These are phyloP conservation scores for Cercospora brassicicola DNA, from an alignment of 2,329 filamentous ascomycete genomes.

Conservation along the genomic window DNA sequence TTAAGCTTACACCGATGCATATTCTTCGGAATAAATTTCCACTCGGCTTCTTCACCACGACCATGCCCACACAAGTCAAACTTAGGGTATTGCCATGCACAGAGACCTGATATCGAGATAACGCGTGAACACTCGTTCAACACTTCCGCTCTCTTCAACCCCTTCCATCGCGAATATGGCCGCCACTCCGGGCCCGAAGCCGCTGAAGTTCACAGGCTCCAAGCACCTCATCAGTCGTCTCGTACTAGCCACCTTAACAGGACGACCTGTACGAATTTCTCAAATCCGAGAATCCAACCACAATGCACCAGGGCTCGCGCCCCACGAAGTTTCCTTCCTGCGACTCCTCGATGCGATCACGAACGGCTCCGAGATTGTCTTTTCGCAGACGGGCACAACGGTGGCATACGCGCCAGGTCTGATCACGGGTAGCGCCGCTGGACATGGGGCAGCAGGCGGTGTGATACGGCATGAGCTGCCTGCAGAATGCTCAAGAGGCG, in stretches of 20 bases:
- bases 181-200: slow-evolving; percentile 30
- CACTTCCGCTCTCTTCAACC: background rate
- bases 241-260: slow-evolving; percentile 86
- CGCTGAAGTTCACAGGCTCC: slow-evolving; percentile 70
- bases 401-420: slow-evolving; percentile 89
- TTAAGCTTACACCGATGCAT: slow-evolving; percentile 4
- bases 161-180: slow-evolving; percentile 27
- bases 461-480: slow-evolving; percentile 80
- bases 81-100: background rate
- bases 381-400: slow-evolving; percentile 92
- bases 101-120: background rate
- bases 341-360: slow-evolving; percentile 92
- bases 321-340: slow-evolving; percentile 92
- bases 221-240: slow-evolving; percentile 80
- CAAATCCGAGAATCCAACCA: slow-evolving; percentile 86
- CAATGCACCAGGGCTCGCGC: slow-evolving; percentile 82
- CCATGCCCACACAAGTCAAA: background rate
- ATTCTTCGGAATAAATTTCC: slow-evolving; percentile 1
- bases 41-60: background rate
- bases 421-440: slow-evolving; percentile 80
- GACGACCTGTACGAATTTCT: slow-evolving; percentile 84
- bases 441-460: slow-evolving; percentile 70
- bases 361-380: slow-evolving; percentile 92
- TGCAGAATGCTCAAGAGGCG: slow-evolving; percentile 71
- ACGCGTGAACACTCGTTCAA: background rate